Evolutionary conservation across 1,139 yeast species (phyloP).

Genomic region (Arxiozyma telluris): DNA sequence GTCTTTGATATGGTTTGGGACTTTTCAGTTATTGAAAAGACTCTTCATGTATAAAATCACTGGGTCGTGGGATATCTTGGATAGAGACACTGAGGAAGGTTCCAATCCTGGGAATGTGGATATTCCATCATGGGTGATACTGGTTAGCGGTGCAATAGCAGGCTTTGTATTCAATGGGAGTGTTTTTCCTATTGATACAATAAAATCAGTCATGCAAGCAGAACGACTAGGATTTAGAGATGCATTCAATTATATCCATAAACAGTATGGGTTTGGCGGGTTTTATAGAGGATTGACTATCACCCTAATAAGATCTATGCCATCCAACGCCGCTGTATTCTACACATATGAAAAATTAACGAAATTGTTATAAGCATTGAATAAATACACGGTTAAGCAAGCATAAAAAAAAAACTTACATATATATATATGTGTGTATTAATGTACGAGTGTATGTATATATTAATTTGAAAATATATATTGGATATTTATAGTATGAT

Average conservation of each 20-base stretch:
- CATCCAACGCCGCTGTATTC: conserved; percentile 84
- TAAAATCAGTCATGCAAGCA: conserved; percentile 83
- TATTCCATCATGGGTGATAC: conserved; percentile 44
- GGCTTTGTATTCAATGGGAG: conserved; percentile 74
- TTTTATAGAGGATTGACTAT: conserved; percentile 81
- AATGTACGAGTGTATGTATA: no score
- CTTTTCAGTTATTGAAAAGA: conserved; percentile 54
- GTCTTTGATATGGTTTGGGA: conserved; percentile 90
- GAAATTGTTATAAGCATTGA: background rate
- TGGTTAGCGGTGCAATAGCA: conserved; percentile 76
- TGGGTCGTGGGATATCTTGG: background rate
- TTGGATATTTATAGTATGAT: background rate
- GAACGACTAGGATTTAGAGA: conserved; percentile 28
- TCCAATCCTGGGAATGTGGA: conserved; percentile 17
- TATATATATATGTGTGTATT: no score
- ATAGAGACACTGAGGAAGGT: conserved; percentile 16
- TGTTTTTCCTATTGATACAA: conserved; percentile 83
- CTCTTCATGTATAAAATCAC: conserved; percentile 24
- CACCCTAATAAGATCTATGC: conserved; percentile 72
- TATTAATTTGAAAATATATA: background rate
- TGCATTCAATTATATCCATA: conserved; percentile 34
- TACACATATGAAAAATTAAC: conserved; percentile 59
- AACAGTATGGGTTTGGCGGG: conserved; percentile 42
- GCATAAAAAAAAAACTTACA: no score
- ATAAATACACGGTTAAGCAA: background rate